Evolutionary conservation across 2,329 filamentous ascomycete species (phyloP).

Genomic region (Talaromyces pinophilus): DNA sequence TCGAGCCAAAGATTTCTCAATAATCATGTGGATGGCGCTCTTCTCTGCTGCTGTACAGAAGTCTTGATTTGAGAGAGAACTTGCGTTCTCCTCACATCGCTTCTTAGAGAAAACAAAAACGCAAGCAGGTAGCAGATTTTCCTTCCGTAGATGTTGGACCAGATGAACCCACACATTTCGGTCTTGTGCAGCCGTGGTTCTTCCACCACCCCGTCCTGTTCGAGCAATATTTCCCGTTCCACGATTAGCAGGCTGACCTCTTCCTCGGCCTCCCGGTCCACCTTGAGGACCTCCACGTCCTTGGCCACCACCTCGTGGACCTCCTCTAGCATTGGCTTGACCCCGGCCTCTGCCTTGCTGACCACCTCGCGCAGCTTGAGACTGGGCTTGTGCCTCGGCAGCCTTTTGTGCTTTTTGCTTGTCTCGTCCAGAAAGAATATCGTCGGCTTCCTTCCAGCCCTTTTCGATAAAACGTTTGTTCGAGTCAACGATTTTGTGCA

Average conservation of each 20-base stretch:
- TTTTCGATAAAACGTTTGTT: conserved; percentile 89
- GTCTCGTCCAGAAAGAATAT: conserved; percentile 76
- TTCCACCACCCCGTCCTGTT: conserved; percentile 78
- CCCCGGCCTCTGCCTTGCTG: conserved; percentile 57
- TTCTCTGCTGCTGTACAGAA: conserved; percentile 93
- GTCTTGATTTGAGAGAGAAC: conserved; percentile 91
- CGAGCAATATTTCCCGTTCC: conserved; percentile 84
- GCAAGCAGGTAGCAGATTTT: conserved; percentile 83
- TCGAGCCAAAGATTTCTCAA: conserved; percentile 89
- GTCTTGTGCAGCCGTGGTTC: conserved; percentile 88
- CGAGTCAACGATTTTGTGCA: conserved; percentile 90
- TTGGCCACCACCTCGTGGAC: conserved; percentile 35
- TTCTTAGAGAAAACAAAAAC: conserved; percentile 99
- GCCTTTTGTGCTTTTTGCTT: conserved; percentile 64
- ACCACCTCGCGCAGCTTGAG: conserved; percentile 55
- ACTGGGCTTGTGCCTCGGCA: conserved; percentile 54
- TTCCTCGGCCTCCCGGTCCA: conserved; percentile 43
- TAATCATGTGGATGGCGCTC: conserved; percentile 95
- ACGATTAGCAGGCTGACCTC: conserved; percentile 59
- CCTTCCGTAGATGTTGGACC: conserved; percentile 85
- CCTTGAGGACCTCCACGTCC: conserved; percentile 30
- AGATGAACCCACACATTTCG: conserved; percentile 96
- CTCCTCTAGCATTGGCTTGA: conserved; percentile 40
- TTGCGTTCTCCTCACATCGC: conserved; percentile 93
- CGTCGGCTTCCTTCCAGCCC: conserved; percentile 93